Conservation (phyloP, 306 rosid genomes). For the Vigna unguiculata region DNA sequence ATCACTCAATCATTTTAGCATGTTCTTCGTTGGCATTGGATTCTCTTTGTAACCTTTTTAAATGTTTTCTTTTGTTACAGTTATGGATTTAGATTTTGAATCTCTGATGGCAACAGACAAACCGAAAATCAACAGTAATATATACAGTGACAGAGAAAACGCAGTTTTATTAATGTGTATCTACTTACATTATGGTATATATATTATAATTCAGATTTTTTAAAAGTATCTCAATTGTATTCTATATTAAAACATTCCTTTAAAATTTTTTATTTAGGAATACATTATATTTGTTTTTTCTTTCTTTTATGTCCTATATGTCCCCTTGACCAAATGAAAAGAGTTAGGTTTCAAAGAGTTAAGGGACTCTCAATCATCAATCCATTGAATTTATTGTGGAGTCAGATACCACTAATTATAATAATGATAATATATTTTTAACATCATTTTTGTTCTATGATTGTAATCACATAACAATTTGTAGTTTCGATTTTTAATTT, state of each 20-base stretch:
- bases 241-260: neutral
- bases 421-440: too few relatives aligned
- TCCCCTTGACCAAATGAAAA: constrained; percentile 23
- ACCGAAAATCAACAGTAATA: neutral
- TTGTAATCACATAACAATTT: too few relatives aligned
- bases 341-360: constrained; percentile 5
- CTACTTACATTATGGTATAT: too few relatives aligned
- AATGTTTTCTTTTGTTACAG: neutral
- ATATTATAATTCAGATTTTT: too few relatives aligned
- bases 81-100: neutral
- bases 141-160: too few relatives aligned
- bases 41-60: neutral
- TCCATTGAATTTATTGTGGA: neutral
- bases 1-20: constrained; percentile 35
- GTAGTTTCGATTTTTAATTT: too few relatives aligned
- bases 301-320: neutral
- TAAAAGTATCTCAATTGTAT: neutral
- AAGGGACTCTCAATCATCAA: neutral
- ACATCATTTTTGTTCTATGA: too few relatives aligned
- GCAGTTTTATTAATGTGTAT: neutral
- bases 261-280: too few relatives aligned
- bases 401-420: neutral
- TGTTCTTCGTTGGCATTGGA: constrained; percentile 35
- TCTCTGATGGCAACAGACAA: constrained; percentile 1
- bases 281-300: too few relatives aligned